Evolutionary conservation across 2,329 filamentous ascomycete species (phyloP).

Genomic region (Fusarium coffeatum): DNA sequence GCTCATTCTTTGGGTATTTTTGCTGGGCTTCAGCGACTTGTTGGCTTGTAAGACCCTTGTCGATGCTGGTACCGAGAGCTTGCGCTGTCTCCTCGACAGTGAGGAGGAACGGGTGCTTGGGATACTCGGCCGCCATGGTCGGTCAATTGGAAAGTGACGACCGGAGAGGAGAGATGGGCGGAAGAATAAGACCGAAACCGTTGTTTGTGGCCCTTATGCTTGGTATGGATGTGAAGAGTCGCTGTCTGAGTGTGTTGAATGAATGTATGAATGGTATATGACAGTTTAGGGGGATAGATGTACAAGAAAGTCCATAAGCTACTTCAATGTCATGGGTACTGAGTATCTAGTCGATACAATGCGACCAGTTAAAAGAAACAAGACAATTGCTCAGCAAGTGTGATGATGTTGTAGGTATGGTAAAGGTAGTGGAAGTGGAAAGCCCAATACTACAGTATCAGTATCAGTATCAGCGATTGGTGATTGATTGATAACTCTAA

Average conservation of each 20-base stretch:
- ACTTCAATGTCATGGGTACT: conserved; percentile 34
- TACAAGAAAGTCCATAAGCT: conserved; percentile 16
- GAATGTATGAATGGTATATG: background rate
- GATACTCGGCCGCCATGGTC: conserved; percentile 61
- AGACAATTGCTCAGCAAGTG: background rate
- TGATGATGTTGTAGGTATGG: background rate
- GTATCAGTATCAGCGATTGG: background rate
- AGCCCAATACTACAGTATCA: background rate
- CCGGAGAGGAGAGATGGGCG: conserved; percentile 4
- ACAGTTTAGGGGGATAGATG: background rate
- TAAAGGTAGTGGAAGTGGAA: background rate
- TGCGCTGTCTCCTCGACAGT: conserved; percentile 70
- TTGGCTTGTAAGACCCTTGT: conserved; percentile 72
- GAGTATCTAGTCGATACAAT: background rate
- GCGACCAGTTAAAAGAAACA: background rate
- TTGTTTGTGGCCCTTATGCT: conserved; percentile 20
- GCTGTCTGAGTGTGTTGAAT: conserved; percentile 2
- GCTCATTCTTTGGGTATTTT: conserved; percentile 74
- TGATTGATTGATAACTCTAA: conserved; percentile 19
- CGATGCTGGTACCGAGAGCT: conserved; percentile 71
- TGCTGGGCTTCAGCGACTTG: conserved; percentile 70
- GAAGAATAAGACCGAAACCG: background rate
- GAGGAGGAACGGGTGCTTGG: conserved; percentile 71
- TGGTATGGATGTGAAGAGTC: background rate
- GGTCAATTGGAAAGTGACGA: conserved; percentile 14